A percentile compares a stretch with the other conserved stretches of the same genome.
Conservation (phyloP, 305 asterid genomes). For the Vinca major region DNA sequence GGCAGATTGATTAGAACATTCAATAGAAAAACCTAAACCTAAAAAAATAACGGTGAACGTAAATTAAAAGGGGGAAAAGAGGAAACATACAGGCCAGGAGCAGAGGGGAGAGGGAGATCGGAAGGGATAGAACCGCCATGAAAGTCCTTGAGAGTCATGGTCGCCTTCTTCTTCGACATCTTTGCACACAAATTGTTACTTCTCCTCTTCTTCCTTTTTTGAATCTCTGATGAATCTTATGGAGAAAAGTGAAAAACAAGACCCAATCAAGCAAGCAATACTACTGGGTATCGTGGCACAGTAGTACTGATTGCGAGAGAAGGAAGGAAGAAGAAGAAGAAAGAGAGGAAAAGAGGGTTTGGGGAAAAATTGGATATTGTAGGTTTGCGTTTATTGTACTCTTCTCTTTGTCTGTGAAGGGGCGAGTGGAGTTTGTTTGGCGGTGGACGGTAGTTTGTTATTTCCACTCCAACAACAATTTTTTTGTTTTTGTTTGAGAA, state of each 20-base stretch:
- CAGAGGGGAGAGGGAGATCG: slow-evolving; percentile 93
- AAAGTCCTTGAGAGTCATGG: slow-evolving; percentile 90
- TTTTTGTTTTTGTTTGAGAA: too few species aligned
- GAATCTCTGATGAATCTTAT: background rate
- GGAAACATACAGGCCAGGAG: slow-evolving; percentile 83
- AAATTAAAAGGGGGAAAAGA: background rate
- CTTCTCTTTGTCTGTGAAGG: slow-evolving; percentile 5
- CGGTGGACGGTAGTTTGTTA: background rate
- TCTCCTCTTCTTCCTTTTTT: background rate
- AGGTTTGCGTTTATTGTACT: background rate
- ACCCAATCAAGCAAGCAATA: background rate
- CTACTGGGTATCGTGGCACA: background rate
- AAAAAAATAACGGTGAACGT: too few species aligned
- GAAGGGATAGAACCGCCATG: slow-evolving; percentile 97
- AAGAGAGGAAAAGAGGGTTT: background rate
- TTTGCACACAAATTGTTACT: background rate
- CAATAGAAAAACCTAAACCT: background rate
- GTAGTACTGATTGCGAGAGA: slow-evolving; percentile 4
- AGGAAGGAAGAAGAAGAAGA: background rate
- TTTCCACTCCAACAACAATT: background rate
- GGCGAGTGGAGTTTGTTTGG: background rate
- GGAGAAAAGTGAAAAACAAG: too few species aligned
- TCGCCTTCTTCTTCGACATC: slow-evolving; percentile 81
- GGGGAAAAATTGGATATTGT: background rate
- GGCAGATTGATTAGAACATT: background rate